These are phyloP conservation scores for Drechslera avenae DNA, from an alignment of 2,329 filamentous ascomycete species.

Conservation along the genomic window DNA sequence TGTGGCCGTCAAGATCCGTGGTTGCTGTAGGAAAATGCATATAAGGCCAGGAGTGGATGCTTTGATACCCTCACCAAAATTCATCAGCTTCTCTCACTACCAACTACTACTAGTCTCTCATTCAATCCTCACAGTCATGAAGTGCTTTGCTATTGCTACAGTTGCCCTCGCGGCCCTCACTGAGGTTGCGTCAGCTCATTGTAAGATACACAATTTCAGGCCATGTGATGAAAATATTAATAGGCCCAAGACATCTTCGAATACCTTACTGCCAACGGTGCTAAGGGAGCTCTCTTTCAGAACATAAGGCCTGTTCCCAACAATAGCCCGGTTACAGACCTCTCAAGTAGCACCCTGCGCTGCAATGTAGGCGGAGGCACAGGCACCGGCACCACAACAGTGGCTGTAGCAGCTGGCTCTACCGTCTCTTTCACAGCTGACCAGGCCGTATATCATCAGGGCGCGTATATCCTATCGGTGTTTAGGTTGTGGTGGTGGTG, in stretches of 20 bases:
- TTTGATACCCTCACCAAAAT: slow-evolving; percentile 8
- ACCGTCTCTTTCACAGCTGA: slow-evolving; percentile 45
- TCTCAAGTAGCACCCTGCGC: slow-evolving; percentile 40
- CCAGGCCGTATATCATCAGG: slow-evolving; percentile 47
- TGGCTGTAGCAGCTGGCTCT: slow-evolving; percentile 44
- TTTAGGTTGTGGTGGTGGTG: too few relatives aligned
- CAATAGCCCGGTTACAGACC: slow-evolving; percentile 45
- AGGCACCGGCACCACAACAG: slow-evolving; percentile 37
- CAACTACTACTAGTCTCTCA: slow-evolving; percentile 7
- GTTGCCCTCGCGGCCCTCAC: slow-evolving; percentile 41
- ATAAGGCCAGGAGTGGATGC: slow-evolving; percentile 26
- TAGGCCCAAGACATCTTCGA: slow-evolving; percentile 44
- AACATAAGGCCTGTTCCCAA: slow-evolving; percentile 48
- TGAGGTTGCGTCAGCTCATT: slow-evolving; percentile 46
- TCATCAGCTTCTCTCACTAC: slow-evolving; percentile 5
- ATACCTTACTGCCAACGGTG: slow-evolving; percentile 44
- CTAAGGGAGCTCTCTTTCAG: slow-evolving; percentile 42
- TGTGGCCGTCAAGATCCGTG: neutral
- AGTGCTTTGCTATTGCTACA: slow-evolving; percentile 40
- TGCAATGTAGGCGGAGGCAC: slow-evolving; percentile 45
- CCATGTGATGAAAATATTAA: slow-evolving; percentile 9
- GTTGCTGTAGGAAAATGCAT: slow-evolving; percentile 15
- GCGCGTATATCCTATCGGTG: too few relatives aligned
- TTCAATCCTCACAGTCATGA: slow-evolving; percentile 31
- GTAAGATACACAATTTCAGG: slow-evolving; percentile 25